These are phyloP conservation scores for Plasmodium knowlesi DNA, from an alignment of 169 alveolate species.

Conservation along the genomic window DNA sequence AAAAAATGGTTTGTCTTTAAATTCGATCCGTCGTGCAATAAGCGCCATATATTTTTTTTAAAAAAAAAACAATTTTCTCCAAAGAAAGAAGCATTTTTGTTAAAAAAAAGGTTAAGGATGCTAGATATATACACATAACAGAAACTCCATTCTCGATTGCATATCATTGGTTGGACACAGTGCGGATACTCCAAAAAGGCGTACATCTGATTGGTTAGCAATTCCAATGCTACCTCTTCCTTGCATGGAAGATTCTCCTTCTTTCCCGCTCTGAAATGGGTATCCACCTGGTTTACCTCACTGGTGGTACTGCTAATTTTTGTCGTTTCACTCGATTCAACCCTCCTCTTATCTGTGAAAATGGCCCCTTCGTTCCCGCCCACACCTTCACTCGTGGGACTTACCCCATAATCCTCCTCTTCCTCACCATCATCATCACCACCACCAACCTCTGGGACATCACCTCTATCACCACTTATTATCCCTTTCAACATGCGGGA, in stretches of 20 bases:
- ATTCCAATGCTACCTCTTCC: constrained; percentile 36
- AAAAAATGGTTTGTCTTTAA: constrained; percentile 37
- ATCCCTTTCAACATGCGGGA: not conserved
- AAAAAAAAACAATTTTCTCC: constrained; percentile 62
- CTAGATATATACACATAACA: constrained; percentile 21
- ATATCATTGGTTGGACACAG: constrained; percentile 21
- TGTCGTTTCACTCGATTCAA: not conserved
- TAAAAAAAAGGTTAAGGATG: constrained; percentile 41
- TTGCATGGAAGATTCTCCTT: not conserved
- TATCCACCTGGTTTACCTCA: not conserved
- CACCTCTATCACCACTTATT: not conserved
- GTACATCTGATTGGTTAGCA: constrained; percentile 21
- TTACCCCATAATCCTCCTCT: not conserved
- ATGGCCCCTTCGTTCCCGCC: not conserved
- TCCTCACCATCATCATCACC: not conserved
- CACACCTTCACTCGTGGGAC: not conserved
- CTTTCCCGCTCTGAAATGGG: not conserved
- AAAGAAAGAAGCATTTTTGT: constrained; percentile 22
- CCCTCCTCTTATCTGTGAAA: not conserved
- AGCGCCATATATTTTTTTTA: constrained; percentile 40
- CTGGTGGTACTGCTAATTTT: not conserved
- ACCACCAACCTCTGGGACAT: not conserved
- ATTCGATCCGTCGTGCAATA: constrained; percentile 50
- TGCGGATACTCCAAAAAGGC: constrained; percentile 63
- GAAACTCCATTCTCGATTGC: constrained; percentile 13